These are phyloP conservation scores for Catenaria anguillulae DNA, from an alignment of 371 early-diverging fungal species.

Conservation along the genomic window DNA sequence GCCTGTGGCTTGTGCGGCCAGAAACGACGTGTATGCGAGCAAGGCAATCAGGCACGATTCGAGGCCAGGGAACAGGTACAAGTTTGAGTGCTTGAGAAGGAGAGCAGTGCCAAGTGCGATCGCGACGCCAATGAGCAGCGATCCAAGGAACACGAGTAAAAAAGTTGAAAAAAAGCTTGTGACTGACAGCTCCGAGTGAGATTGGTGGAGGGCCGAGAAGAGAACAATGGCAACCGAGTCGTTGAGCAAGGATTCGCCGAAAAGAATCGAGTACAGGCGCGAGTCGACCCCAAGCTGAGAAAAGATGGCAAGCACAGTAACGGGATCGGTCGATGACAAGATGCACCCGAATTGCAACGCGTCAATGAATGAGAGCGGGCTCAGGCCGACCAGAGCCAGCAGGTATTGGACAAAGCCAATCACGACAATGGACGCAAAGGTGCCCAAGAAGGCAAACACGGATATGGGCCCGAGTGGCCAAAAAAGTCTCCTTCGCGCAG, in stretches of 20 bases:
- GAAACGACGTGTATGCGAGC: conserved; percentile 76
- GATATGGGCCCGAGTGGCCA: conserved; percentile 73
- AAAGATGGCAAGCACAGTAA: conserved; percentile 84
- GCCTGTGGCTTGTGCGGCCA: conserved; percentile 50
- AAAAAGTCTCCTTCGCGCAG: conserved; percentile 73
- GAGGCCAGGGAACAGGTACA: conserved; percentile 49
- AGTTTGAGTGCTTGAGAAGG: conserved; percentile 40
- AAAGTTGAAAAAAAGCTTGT: too few species aligned
- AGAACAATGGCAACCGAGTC: conserved; percentile 74
- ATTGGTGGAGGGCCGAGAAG: background rate
- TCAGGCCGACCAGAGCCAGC: conserved; percentile 51
- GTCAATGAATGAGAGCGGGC: conserved; percentile 62
- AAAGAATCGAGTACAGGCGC: conserved; percentile 79
- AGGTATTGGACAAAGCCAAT: conserved; percentile 62
- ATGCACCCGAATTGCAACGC: conserved; percentile 84
- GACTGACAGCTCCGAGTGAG: background rate
- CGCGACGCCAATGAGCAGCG: conserved; percentile 63
- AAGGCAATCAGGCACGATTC: conserved; percentile 72
- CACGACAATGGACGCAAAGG: conserved; percentile 71
- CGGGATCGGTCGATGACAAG: conserved; percentile 90
- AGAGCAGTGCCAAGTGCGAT: conserved; percentile 63
- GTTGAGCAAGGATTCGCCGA: conserved; percentile 85
- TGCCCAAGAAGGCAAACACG: conserved; percentile 81
- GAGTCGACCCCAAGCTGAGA: conserved; percentile 82
- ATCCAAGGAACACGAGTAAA: conserved; percentile 75